Evolutionary conservation across 441 rosid genomes (phyloP).

Genomic region (Populus hybrid): DNA sequence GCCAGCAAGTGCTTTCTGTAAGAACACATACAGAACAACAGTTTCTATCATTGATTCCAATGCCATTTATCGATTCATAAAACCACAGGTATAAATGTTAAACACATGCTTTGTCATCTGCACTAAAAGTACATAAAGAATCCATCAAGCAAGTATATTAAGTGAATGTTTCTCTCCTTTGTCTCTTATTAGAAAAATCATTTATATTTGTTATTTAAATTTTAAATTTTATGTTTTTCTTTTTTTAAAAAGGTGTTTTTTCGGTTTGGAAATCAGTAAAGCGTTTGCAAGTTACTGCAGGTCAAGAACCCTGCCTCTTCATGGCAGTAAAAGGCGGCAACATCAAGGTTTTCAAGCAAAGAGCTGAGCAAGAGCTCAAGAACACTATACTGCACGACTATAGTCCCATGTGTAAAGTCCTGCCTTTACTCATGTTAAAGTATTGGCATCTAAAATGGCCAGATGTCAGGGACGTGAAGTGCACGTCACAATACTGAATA

Average conservation of each 20-base stretch:
- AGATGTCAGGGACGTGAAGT: not conserved
- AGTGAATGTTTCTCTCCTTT: not conserved
- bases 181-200: not conserved
- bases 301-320: too few relatives aligned
- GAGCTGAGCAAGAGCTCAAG: too few relatives aligned
- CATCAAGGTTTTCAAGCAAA: too few relatives aligned
- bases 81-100: not conserved
- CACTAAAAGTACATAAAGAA: not conserved
- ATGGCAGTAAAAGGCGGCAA: too few relatives aligned
- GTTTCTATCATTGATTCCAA: not conserved
- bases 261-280: too few relatives aligned
- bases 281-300: too few relatives aligned
- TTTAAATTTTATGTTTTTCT: too few relatives aligned
- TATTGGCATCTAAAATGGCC: not conserved
- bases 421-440: too few relatives aligned
- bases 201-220: too few relatives aligned
- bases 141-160: not conserved
- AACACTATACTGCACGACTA: too few relatives aligned
- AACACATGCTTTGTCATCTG: not conserved
- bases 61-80: conserved; percentile 9
- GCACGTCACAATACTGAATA: not conserved
- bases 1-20: conserved; percentile 96
- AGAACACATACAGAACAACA: conserved; percentile 7
- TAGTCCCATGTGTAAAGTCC: too few relatives aligned
- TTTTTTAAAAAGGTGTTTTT: too few relatives aligned